Conservation (phyloP, 768 basidiomycete genomes). For the Xerocomellus chrysenteron region DNA sequence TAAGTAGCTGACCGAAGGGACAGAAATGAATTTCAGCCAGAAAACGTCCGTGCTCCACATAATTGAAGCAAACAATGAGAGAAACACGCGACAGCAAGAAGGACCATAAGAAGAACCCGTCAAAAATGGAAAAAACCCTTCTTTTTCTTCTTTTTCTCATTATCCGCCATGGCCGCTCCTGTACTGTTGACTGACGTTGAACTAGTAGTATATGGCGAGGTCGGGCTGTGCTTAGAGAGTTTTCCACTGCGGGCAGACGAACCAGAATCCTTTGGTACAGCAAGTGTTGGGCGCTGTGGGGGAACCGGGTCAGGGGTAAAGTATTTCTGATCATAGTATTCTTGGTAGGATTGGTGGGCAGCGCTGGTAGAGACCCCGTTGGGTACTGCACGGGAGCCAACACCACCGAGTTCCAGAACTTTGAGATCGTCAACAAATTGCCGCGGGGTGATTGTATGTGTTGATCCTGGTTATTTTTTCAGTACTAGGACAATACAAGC, state of each 20-base stretch:
- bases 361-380: constrained; percentile 61
- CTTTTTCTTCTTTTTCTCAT: constrained; percentile 78
- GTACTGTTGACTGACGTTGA: constrained; percentile 45
- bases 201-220: constrained; percentile 53
- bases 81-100: background rate
- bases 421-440: constrained; percentile 86
- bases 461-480: constrained; percentile 65
- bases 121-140: constrained; percentile 68
- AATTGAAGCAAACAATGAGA: background rate
- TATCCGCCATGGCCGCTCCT: constrained; percentile 36
- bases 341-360: constrained; percentile 58
- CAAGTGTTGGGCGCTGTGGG: constrained; percentile 25
- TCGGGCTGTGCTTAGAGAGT: constrained; percentile 38
- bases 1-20: background rate
- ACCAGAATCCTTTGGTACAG: constrained; percentile 28
- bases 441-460: constrained; percentile 80
- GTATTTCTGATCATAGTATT: constrained; percentile 79
- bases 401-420: constrained; percentile 82
- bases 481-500: constrained; percentile 43
- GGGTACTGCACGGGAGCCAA: constrained; percentile 70
- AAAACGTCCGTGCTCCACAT: background rate
- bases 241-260: constrained; percentile 19
- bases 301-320: constrained; percentile 42
- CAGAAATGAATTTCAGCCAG: background rate
- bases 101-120: constrained; percentile 1